Evolutionary conservation across 2,329 filamentous ascomycete genomes (phyloP).

Genomic region (Rosellinia necatrix): DNA sequence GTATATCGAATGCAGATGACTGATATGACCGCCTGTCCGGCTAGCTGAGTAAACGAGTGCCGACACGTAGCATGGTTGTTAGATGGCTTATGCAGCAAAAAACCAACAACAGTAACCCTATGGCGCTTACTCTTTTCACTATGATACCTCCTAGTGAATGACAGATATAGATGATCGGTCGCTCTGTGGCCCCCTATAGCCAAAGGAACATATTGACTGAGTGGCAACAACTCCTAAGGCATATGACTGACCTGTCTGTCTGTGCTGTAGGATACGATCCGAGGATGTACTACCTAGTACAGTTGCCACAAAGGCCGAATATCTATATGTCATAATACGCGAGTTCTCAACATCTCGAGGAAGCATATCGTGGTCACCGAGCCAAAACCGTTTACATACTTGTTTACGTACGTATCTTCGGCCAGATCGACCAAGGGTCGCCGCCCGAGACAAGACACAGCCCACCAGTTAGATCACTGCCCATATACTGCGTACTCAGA

Average conservation of each 20-base stretch:
- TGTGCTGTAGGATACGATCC: constrained; percentile 18
- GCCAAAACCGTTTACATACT: too few relatives aligned
- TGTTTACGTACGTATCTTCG: too few relatives aligned
- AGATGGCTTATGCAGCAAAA: too few relatives aligned
- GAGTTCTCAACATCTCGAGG: constrained; percentile 18
- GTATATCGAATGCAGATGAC: constrained; percentile 19
- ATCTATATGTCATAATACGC: constrained; percentile 21
- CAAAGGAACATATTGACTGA: background rate
- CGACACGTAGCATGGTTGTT: background rate
- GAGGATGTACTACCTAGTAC: constrained; percentile 14
- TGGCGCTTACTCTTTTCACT: constrained; percentile 13
- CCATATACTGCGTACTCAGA: too few relatives aligned
- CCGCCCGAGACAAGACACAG: too few relatives aligned
- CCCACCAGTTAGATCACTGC: too few relatives aligned
- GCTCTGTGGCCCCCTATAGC: constrained; percentile 7
- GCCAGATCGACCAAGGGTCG: too few relatives aligned
- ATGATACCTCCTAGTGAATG: constrained; percentile 21
- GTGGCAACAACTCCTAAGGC: too few relatives aligned
- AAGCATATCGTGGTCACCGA: constrained; percentile 19
- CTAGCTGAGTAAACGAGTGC: constrained; percentile 18
- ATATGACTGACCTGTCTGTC: too few relatives aligned
- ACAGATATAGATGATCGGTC: constrained; percentile 19
- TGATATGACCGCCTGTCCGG: constrained; percentile 11
- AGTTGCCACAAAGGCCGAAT: constrained; percentile 14
- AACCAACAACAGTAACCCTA: background rate